A percentile compares a stretch with the other conserved stretches of the same genome.
phyloP scores from a whole-genome alignment of 1,284 basidiomycete genomes.

The Ceratorhiza oryzae-sativae region DNA sequence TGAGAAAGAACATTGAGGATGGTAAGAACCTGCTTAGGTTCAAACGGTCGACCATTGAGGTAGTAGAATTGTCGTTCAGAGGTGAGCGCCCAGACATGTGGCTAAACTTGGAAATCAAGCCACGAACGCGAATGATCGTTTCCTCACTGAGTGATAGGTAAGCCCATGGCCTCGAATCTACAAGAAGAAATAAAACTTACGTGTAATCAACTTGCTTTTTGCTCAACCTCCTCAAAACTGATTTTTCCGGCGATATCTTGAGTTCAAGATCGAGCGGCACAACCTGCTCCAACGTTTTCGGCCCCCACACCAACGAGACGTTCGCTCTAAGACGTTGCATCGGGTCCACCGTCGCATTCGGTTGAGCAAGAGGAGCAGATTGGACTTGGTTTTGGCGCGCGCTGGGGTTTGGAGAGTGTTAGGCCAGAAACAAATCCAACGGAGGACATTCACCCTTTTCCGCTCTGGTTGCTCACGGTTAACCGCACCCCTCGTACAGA shows the following conservation, averaged over 20 bases:
- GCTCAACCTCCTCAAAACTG: slow-evolving; percentile 52
- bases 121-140: slow-evolving; percentile 67
- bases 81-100: slow-evolving; percentile 74
- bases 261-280: slow-evolving; percentile 77
- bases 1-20: slow-evolving; percentile 30
- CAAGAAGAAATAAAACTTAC: neutral
- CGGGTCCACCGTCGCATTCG: slow-evolving; percentile 7
- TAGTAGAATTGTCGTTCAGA: slow-evolving; percentile 94
- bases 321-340: slow-evolving; percentile 66
- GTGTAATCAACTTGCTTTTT: neutral
- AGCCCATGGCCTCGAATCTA: neutral
- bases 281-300: slow-evolving; percentile 77
- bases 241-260: slow-evolving; percentile 68
- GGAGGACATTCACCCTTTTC: slow-evolving; percentile 67
- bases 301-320: slow-evolving; percentile 84
- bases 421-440: neutral
- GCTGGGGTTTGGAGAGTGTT: neutral
- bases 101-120: slow-evolving; percentile 80
- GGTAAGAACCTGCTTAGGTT: slow-evolving; percentile 68
- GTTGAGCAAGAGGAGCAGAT: slow-evolving; percentile 22
- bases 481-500: slow-evolving; percentile 70
- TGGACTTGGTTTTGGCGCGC: slow-evolving; percentile 34
- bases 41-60: slow-evolving; percentile 92
- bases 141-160: slow-evolving; percentile 40
- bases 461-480: slow-evolving; percentile 74